Percentiles rank a stretch among this genome's conserved stretches.
These are phyloP conservation scores for Colletotrichum eremochloae DNA, from an alignment of 2,329 filamentous ascomycete genomes.

Conservation along the genomic window DNA sequence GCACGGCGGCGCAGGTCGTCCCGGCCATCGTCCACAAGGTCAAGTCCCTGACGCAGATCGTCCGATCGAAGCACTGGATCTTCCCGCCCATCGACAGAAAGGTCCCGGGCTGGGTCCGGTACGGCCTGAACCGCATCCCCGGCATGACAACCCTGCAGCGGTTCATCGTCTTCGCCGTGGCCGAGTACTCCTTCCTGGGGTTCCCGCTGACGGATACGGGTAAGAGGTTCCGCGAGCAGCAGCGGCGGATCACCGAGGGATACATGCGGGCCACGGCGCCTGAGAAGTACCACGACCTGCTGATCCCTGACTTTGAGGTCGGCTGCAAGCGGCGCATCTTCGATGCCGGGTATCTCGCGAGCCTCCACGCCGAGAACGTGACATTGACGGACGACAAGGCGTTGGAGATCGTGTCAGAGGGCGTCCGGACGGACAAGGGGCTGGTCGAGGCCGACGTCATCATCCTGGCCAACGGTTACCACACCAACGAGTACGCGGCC, in stretches of 20 bases:
- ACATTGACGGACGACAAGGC: slow-evolving; percentile 62
- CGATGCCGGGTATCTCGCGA: slow-evolving; percentile 67
- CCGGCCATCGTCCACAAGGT: slow-evolving; percentile 56
- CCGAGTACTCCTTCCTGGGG: slow-evolving; percentile 55
- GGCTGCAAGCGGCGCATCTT: slow-evolving; percentile 75
- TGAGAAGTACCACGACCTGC: slow-evolving; percentile 70
- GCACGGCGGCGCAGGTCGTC: slow-evolving; percentile 67
- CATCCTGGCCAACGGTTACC: slow-evolving; percentile 72
- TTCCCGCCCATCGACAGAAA: slow-evolving; percentile 49
- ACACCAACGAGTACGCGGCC: slow-evolving; percentile 66
- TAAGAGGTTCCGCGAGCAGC: slow-evolving; percentile 50
- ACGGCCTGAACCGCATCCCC: slow-evolving; percentile 63
- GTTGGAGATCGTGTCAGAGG: slow-evolving; percentile 60
- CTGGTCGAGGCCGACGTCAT: slow-evolving; percentile 69
- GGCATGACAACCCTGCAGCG: slow-evolving; percentile 57
- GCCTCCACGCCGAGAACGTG: slow-evolving; percentile 63
- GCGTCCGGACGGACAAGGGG: slow-evolving; percentile 53
- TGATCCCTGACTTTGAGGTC: slow-evolving; percentile 73
- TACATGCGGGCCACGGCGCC: slow-evolving; percentile 62
- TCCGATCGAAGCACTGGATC: slow-evolving; percentile 60
- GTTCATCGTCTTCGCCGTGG: slow-evolving; percentile 56
- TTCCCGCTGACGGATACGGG: slow-evolving; percentile 13
- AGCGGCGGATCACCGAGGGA: slow-evolving; percentile 55
- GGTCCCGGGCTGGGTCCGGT: slow-evolving; percentile 41
- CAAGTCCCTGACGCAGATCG: slow-evolving; percentile 51